Base-by-base conservation (phyloP, 441 rosid genomes). In the Arabidopsis lyrata region DNA sequence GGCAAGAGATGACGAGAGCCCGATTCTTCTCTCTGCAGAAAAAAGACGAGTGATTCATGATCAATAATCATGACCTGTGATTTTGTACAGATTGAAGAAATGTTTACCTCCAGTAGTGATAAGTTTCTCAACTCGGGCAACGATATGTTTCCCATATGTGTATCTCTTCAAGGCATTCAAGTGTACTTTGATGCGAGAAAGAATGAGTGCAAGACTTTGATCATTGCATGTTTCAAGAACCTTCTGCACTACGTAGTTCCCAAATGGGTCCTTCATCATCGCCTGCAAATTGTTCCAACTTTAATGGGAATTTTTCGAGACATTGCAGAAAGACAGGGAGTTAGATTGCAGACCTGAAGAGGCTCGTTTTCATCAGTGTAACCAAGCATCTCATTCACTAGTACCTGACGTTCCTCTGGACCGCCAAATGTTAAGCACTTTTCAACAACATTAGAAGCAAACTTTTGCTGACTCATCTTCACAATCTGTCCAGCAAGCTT, bases 181-280 rank as follows among this genome's bases (percentile, higher is more conserved):
- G 81, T 94, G 99, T 68, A 87, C 88, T 83, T 81, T 90, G 79
- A 94, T 90, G 63, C 96, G 92, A 75, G 95, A 88, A 39, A 94
- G 89, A 72, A 94, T 88, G 66, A 87, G 83, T 68, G 87, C 88
- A 9, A 91, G 91, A 54, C 86, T 88, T 83, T 63, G 88, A 80
- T 90, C 96, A 70, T 90, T 84, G 15, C 97, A 94, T 59, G 96
- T 94, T 74, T 94, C 99, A 35, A 94, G 88, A 78, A 94, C 99
- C 86, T 91, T 94, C 66, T 94, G 99, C 66, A 91, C 99, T 3
- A 94, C 99, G 72, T 94, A 94, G 83, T 94, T 94, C 75, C 96
- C 99, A 48, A 88, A 91, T 44, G 96, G 96, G 83, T 94, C 99
- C 75, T 91, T 94, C 97, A 94, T 94, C 99, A 94, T 91, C 8